phyloP scores from a whole-genome alignment of 345 rosid genomes.

The Laguncularia racemosa region DNA sequence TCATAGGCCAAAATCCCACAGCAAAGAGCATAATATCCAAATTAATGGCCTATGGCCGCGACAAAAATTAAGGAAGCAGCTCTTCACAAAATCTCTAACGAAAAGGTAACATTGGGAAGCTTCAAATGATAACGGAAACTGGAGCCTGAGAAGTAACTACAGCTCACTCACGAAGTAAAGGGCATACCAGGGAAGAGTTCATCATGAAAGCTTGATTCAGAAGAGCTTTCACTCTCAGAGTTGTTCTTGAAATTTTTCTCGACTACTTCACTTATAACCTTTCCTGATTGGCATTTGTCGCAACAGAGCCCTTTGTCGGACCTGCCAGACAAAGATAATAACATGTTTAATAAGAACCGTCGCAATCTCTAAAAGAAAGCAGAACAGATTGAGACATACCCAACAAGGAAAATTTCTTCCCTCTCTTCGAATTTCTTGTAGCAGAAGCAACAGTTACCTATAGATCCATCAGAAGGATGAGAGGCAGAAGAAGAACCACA shows the following conservation, averaged over 20 bases:
- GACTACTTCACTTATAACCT: conserved; percentile 22
- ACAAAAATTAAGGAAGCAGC: too few species aligned
- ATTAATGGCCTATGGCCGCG: too few species aligned
- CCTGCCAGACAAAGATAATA: conserved; percentile 15
- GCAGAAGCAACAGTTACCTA: conserved; percentile 31
- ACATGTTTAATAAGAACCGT: conserved; percentile 2
- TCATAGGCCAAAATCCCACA: too few species aligned
- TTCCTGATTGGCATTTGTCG: conserved; percentile 21
- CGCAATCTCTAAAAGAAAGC: conserved; percentile 2
- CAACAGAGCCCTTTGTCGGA: conserved; percentile 35
- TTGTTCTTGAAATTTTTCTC: conserved; percentile 17
- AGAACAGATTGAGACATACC: conserved; percentile 21
- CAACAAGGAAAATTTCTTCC: conserved; percentile 23
- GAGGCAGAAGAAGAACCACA: not conserved
- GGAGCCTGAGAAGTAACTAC: conserved; percentile 4
- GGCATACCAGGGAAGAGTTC: conserved; percentile 37
- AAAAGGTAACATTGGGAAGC: not conserved
- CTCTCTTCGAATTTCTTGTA: conserved; percentile 21
- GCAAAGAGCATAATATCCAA: too few species aligned
- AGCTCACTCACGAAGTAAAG: conserved; percentile 9
- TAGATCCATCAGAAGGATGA: conserved; percentile 19
- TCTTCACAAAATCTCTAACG: too few species aligned
- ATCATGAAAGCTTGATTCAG: conserved; percentile 31
- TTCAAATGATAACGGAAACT: not conserved
- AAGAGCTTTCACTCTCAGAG: conserved; percentile 18